Evolutionary conservation across 73 alveolate species (phyloP).

Genomic region (Uronychia binucleata): DNA sequence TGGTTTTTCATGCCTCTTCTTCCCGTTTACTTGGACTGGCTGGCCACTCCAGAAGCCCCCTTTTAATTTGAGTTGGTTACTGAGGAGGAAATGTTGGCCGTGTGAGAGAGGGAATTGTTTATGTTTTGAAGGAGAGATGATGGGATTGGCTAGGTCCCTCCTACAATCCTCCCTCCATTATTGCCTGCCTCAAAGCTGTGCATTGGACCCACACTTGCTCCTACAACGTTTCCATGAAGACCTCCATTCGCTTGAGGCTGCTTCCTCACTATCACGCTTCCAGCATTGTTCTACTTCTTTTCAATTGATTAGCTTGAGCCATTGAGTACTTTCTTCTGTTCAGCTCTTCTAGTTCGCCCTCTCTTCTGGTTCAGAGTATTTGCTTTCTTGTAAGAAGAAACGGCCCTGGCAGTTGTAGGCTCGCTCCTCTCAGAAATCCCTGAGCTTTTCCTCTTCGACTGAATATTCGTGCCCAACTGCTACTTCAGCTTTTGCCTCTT

Average conservation of each 20-base stretch:
- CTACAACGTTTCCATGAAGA: not conserved
- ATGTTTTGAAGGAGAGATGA: not conserved
- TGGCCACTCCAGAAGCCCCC: not conserved
- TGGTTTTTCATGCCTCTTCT: not conserved
- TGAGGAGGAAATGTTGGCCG: not conserved
- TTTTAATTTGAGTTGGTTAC: not conserved
- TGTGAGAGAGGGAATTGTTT: not conserved
- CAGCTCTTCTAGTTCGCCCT: not conserved
- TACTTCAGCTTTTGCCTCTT: not conserved
- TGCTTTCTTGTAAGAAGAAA: not conserved
- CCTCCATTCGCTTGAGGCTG: not conserved
- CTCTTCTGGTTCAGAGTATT: not conserved
- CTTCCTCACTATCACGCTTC: not conserved
- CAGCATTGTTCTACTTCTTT: not conserved
- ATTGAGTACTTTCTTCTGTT: not conserved
- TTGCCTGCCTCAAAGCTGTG: not conserved
- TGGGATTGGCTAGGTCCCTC: not conserved
- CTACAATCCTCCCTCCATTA: not conserved
- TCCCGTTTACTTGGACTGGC: too few relatives aligned
- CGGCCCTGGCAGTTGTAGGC: not conserved
- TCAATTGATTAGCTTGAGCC: not conserved
- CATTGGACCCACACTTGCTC: not conserved
- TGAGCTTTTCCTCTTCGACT: not conserved
- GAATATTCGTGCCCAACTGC: not conserved
- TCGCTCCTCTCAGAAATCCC: not conserved